phyloP scores from a whole-genome alignment of 345 rosid species.

The Syzygium aromaticum region DNA sequence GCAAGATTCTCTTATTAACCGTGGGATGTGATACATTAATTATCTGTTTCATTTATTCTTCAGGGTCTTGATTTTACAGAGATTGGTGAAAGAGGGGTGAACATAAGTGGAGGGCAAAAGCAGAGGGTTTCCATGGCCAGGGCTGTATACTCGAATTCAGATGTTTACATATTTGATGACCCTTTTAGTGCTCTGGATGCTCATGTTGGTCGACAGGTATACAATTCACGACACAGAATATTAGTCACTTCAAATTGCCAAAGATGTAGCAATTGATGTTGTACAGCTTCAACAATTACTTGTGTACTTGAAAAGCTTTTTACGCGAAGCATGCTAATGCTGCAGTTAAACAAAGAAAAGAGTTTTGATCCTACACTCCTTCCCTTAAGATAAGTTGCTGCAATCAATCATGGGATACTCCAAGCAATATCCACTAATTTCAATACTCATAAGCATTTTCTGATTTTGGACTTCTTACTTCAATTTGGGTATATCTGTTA shows the following conservation, averaged over 20 bases:
- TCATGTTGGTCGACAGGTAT: conserved; percentile 85
- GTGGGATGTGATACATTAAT: background rate
- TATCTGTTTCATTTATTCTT: background rate
- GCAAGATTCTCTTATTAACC: background rate
- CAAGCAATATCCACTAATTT: background rate
- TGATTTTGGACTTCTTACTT: background rate
- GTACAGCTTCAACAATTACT: background rate
- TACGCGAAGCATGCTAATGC: background rate
- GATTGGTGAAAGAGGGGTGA: conserved; percentile 98
- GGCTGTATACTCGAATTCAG: conserved; percentile 86
- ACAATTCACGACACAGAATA: background rate
- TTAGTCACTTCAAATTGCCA: background rate
- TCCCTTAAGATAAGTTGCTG: background rate
- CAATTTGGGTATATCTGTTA: background rate
- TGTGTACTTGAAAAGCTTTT: background rate
- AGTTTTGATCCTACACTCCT: background rate
- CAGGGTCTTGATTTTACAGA: conserved; percentile 94
- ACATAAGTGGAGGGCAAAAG: conserved; percentile 98
- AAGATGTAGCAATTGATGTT: background rate
- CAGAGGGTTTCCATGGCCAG: conserved; percentile 99
- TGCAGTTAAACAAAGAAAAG: background rate
- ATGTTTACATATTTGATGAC: conserved; percentile 89
- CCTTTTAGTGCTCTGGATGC: conserved; percentile 98
- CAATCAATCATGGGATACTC: background rate
- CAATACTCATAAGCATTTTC: background rate